Percentiles rank a stretch among this genome's conserved stretches.
Evolutionary conservation across 768 basidiomycete species (phyloP).

Genomic region (Termitomyces heimii): DNA sequence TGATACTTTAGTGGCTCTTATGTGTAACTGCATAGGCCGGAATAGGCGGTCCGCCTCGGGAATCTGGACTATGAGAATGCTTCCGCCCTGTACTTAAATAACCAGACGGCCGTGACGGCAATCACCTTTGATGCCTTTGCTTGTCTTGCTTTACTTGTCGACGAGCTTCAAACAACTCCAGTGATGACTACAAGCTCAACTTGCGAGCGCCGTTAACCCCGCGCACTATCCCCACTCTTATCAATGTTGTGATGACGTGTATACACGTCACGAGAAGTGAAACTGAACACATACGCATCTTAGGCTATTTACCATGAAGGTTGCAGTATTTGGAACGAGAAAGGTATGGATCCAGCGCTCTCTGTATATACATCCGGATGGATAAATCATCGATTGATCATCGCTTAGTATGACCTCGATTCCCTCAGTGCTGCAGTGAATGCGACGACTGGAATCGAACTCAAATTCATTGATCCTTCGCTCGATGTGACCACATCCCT

Average conservation of each 20-base stretch:
- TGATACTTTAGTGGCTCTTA: background rate
- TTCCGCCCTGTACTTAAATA: no score
- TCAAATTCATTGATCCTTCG: slow-evolving; percentile 32
- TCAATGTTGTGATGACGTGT: background rate
- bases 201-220: no score
- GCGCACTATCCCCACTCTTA: background rate
- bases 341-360: slow-evolving; percentile 18
- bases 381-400: background rate
- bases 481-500: slow-evolving; percentile 28
- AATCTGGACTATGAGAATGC: no score
- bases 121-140: background rate
- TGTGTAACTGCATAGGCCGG: background rate
- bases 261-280: background rate
- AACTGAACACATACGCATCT: background rate
- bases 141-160: background rate
- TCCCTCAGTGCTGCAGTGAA: slow-evolving; percentile 24
- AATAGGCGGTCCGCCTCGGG: background rate
- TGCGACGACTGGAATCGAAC: slow-evolving; percentile 21
- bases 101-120: background rate
- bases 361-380: background rate
- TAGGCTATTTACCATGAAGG: slow-evolving; percentile 26
- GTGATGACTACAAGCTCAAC: background rate
- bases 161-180: background rate
- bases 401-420: slow-evolving; percentile 28
- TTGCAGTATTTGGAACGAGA: slow-evolving; percentile 35